These are phyloP conservation scores for Mallotus repandus DNA, from an alignment of 441 rosid species.

Conservation along the genomic window DNA sequence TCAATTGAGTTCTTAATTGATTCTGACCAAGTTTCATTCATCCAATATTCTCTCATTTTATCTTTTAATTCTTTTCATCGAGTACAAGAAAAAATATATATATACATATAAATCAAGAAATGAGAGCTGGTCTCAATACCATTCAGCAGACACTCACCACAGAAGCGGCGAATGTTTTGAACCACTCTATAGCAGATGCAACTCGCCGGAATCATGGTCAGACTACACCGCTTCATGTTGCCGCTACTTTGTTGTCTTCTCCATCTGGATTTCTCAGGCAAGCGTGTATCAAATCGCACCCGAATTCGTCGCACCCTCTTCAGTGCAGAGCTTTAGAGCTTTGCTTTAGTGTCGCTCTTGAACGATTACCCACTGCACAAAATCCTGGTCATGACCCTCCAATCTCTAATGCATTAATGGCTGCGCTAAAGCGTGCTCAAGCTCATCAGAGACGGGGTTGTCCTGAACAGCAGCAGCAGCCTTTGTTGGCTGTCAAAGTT, in stretches of 20 bases:
- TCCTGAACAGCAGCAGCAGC: constrained; percentile 97
- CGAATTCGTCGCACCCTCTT: constrained; percentile 90
- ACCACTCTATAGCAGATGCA: constrained; percentile 88
- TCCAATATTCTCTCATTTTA: too few relatives aligned
- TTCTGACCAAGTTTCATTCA: too few relatives aligned
- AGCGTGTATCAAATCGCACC: constrained; percentile 94
- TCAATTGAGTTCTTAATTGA: too few relatives aligned
- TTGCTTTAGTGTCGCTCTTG: constrained; percentile 96
- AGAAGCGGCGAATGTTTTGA: constrained; percentile 84
- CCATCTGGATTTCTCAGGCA: constrained; percentile 85
- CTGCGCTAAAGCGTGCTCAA: constrained; percentile 93
- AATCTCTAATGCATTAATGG: constrained; percentile 91
- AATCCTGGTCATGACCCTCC: constrained; percentile 69
- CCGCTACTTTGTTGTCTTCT: constrained; percentile 72
- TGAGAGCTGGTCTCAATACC: constrained; percentile 92
- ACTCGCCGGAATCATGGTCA: constrained; percentile 86
- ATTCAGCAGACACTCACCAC: constrained; percentile 96
- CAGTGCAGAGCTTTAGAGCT: constrained; percentile 99
- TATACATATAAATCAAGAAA: constrained; percentile 17
- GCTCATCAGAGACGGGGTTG: constrained; percentile 98
- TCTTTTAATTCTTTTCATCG: too few relatives aligned
- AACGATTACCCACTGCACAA: constrained; percentile 73
- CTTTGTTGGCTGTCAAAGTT: constrained; percentile 84
- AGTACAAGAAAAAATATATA: too few relatives aligned
- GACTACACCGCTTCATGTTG: constrained; percentile 94